phyloP scores from a whole-genome alignment of 1,284 basidiomycete species.

The Binderoboletus segoi region DNA sequence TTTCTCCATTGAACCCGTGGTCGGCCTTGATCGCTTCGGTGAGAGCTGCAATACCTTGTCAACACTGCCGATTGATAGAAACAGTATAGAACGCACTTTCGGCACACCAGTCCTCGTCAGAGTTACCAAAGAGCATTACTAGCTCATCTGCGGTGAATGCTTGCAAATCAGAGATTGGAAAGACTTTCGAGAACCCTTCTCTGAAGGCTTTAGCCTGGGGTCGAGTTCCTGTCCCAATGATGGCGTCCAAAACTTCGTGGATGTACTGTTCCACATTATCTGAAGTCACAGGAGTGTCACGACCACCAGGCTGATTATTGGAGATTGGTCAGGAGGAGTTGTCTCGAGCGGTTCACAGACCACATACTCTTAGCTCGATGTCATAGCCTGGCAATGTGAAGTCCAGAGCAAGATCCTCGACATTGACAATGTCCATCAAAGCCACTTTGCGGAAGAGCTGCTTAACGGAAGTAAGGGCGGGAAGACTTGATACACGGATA shows the following conservation, averaged over 20 bases:
- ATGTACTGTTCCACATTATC: slow-evolving; percentile 92
- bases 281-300: slow-evolving; percentile 77
- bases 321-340: background rate
- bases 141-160: slow-evolving; percentile 95
- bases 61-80: background rate
- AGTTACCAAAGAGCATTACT: slow-evolving; percentile 91
- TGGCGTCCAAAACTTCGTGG: slow-evolving; percentile 75
- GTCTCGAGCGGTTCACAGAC: background rate
- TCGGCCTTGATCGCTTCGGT: slow-evolving; percentile 93
- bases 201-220: slow-evolving; percentile 84
- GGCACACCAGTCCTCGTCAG: slow-evolving; percentile 90
- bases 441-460: slow-evolving; percentile 61
- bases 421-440: slow-evolving; percentile 60
- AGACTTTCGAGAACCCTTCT: slow-evolving; percentile 92
- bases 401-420: slow-evolving; percentile 91
- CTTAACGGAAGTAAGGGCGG: background rate
- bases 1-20: slow-evolving; percentile 97
- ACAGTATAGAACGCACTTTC: slow-evolving; percentile 65
- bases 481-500: slow-evolving; percentile 5
- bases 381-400: slow-evolving; percentile 97
- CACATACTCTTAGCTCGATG: slow-evolving; percentile 79
- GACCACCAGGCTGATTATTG: slow-evolving; percentile 66
- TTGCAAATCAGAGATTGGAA: slow-evolving; percentile 87
- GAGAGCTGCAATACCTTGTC: slow-evolving; percentile 54
- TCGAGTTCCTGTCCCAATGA: slow-evolving; percentile 75